phyloP scores from a whole-genome alignment of 2,329 filamentous ascomycete species.

The Fusarium pseudonygamai region DNA sequence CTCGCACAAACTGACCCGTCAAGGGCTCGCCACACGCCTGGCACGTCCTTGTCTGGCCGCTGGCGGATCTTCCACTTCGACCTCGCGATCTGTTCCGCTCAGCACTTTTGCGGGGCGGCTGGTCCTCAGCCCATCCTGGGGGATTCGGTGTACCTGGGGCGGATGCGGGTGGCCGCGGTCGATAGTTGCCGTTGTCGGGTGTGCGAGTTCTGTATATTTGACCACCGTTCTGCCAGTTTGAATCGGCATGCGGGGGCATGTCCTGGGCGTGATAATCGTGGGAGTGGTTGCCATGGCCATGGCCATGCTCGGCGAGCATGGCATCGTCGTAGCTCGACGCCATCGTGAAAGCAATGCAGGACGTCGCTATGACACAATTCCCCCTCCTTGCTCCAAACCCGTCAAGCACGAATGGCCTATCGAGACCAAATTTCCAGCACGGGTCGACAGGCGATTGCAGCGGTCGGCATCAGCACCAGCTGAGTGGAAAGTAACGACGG shows the following conservation, averaged over 20 bases:
- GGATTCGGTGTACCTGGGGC: conserved; percentile 47
- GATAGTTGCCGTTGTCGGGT: conserved; percentile 49
- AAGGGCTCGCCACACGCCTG: conserved; percentile 90
- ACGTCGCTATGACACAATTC: conserved; percentile 35
- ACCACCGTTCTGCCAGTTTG: conserved; percentile 51
- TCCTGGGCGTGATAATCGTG: conserved; percentile 40
- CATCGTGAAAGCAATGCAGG: conserved; percentile 49
- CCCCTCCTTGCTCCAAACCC: conserved; percentile 42
- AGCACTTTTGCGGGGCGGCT: conserved; percentile 57
- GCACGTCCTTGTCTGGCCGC: conserved; percentile 72
- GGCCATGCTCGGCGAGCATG: conserved; percentile 51
- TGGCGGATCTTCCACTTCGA: conserved; percentile 63
- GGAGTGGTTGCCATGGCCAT: conserved; percentile 46
- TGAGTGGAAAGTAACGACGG: conserved; percentile 27
- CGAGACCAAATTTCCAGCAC: conserved; percentile 47
- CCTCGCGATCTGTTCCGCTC: conserved; percentile 68
- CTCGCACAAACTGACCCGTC: conserved; percentile 95
- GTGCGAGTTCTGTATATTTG: conserved; percentile 45
- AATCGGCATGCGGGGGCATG: conserved; percentile 46
- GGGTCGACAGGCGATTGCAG: conserved; percentile 46
- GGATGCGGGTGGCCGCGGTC: conserved; percentile 48
- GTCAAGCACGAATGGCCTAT: conserved; percentile 39
- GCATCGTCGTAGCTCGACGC: conserved; percentile 59
- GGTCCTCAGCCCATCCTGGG: conserved; percentile 53
- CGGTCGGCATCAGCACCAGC: conserved; percentile 53